A percentile compares a stretch with the other conserved stretches of the same genome.
These are phyloP conservation scores for Chlamydomonas sp. DNA, from an alignment of 139 green algal genomes.

Conservation along the genomic window DNA sequence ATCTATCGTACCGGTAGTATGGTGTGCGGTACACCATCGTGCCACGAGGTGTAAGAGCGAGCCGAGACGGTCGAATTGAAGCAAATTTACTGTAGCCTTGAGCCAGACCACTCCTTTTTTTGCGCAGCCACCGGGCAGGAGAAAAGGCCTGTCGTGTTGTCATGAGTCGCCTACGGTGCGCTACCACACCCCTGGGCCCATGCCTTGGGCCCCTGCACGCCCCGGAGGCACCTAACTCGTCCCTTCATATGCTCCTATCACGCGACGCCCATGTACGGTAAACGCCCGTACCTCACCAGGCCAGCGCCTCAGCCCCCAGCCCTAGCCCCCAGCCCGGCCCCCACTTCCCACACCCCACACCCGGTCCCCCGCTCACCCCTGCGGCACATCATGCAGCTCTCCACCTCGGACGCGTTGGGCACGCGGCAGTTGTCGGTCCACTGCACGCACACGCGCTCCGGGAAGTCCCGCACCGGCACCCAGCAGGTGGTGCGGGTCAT, in stretches of 20 bases:
- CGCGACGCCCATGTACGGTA: neutral
- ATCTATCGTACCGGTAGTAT: neutral
- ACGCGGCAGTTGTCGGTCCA: conserved; percentile 15
- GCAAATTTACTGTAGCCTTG: too few relatives aligned
- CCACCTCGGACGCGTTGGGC: conserved; percentile 11
- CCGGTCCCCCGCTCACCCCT: neutral
- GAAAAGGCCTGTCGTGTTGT: too few relatives aligned
- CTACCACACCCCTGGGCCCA: too few relatives aligned
- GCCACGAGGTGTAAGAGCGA: too few relatives aligned
- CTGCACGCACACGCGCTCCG: conserved; percentile 1
- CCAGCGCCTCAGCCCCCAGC: neutral
- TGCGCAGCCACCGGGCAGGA: too few relatives aligned
- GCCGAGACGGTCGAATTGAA: too few relatives aligned
- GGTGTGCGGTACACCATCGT: neutral
- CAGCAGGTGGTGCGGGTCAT: conserved; percentile 6
- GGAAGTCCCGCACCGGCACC: conserved; percentile 19
- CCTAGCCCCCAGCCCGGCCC: neutral
- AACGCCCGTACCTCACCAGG: neutral
- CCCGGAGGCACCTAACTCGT: neutral
- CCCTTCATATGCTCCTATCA: neutral
- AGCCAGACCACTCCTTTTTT: too few relatives aligned
- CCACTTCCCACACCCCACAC: neutral
- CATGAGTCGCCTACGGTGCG: too few relatives aligned
- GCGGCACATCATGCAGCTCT: conserved; percentile 26
- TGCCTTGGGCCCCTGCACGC: too few relatives aligned